Evolutionary conservation across 345 rosid species (phyloP).

Genomic region (Acer campestre): DNA sequence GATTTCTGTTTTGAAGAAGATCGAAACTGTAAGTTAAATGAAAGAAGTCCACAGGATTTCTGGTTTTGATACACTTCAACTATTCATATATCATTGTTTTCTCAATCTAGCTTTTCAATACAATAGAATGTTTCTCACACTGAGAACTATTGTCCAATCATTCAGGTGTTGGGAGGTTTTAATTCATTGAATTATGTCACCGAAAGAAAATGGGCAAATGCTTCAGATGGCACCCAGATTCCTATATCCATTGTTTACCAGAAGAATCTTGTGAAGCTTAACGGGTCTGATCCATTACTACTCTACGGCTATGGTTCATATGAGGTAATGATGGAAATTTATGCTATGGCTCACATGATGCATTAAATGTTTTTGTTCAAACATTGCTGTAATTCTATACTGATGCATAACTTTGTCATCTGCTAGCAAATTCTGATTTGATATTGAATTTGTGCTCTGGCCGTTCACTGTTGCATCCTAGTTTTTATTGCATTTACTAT

Average conservation of each 20-base stretch:
- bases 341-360: slow-evolving; percentile 1
- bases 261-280: slow-evolving; percentile 74
- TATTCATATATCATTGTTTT: not conserved
- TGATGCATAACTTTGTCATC: not conserved
- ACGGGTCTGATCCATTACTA: slow-evolving; percentile 78
- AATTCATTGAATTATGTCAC: slow-evolving; percentile 76
- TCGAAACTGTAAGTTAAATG: slow-evolving; percentile 63
- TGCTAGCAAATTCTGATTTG: not conserved
- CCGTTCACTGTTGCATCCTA: not conserved
- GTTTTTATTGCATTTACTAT: not conserved
- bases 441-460: not conserved
- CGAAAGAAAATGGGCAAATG: slow-evolving; percentile 92
- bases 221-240: slow-evolving; percentile 79
- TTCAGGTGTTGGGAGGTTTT: slow-evolving; percentile 89
- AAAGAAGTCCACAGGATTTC: not conserved
- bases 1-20: slow-evolving; percentile 74
- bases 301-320: slow-evolving; percentile 97
- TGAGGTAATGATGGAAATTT: slow-evolving; percentile 54
- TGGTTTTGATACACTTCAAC: not conserved
- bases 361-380: not conserved
- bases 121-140: not conserved
- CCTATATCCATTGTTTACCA: slow-evolving; percentile 80
- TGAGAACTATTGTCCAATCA: slow-evolving; percentile 9
- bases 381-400: not conserved
- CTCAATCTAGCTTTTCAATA: not conserved